phyloP scores from a whole-genome alignment of 2,329 filamentous ascomycete species.

The Hysterium pulicare region DNA sequence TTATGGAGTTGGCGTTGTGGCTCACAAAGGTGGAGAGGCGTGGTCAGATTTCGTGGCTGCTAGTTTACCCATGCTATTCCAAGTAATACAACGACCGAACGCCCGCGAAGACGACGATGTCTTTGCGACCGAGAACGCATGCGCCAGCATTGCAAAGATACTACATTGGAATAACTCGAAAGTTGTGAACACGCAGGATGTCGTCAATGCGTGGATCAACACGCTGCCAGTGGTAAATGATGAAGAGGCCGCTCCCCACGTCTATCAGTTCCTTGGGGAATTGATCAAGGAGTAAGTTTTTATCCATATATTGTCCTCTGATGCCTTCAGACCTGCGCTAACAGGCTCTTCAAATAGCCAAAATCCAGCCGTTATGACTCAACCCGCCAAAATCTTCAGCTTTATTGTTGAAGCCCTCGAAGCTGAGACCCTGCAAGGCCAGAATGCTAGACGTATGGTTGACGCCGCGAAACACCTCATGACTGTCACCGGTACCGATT shows the following conservation, averaged over 20 bases:
- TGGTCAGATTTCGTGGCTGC: constrained; percentile 87
- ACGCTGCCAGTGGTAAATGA: constrained; percentile 91
- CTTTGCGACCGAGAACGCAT: constrained; percentile 96
- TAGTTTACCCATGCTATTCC: constrained; percentile 77
- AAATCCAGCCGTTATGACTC: constrained; percentile 75
- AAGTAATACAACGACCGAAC: constrained; percentile 75
- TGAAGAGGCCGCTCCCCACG: constrained; percentile 94
- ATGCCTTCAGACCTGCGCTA: too few species aligned
- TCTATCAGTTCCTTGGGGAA: constrained; percentile 86
- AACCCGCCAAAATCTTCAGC: constrained; percentile 78
- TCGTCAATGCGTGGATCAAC: constrained; percentile 82
- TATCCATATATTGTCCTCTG: too few species aligned
- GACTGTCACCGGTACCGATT: constrained; percentile 68
- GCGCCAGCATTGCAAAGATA: constrained; percentile 94
- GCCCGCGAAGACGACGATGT: constrained; percentile 88
- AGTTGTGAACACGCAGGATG: constrained; percentile 70
- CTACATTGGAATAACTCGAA: constrained; percentile 81
- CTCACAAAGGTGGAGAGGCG: constrained; percentile 80
- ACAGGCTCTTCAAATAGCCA: too few species aligned
- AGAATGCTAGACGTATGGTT: constrained; percentile 74
- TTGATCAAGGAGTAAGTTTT: constrained; percentile 86
- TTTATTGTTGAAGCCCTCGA: constrained; percentile 86
- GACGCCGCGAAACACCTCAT: constrained; percentile 75
- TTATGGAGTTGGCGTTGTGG: constrained; percentile 93
- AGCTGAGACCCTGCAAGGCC: constrained; percentile 81